Percentiles rank a stretch among this genome's conserved stretches.
phyloP scores from a whole-genome alignment of 2,329 filamentous ascomycete genomes.

The Alternaria conjuncta region DNA sequence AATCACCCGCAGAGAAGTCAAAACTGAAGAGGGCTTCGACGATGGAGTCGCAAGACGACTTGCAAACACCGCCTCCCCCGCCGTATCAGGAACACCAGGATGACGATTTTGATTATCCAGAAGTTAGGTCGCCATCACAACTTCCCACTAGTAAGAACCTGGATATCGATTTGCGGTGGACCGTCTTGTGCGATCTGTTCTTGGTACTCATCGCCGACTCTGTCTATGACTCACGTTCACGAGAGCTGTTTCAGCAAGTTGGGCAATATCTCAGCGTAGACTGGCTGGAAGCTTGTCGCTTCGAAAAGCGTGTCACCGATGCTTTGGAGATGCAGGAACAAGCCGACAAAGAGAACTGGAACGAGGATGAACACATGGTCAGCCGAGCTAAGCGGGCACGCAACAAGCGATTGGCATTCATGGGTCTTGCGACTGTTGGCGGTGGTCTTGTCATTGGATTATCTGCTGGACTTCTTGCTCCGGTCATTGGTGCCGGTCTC shows the following conservation, averaged over 20 bases:
- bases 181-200: constrained; percentile 93
- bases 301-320: constrained; percentile 96
- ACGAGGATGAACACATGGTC: constrained; percentile 94
- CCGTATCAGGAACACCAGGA: constrained; percentile 67
- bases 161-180: constrained; percentile 97
- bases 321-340: constrained; percentile 97
- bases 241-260: constrained; percentile 82
- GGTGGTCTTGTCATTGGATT: constrained; percentile 94
- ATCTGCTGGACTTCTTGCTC: constrained; percentile 88
- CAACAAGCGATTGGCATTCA: constrained; percentile 86
- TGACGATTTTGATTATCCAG: constrained; percentile 76
- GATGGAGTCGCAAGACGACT: constrained; percentile 37
- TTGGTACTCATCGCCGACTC: constrained; percentile 96
- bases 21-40: constrained; percentile 42
- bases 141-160: constrained; percentile 82
- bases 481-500: constrained; percentile 90
- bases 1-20: constrained; percentile 24
- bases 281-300: constrained; percentile 93
- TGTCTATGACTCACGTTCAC: constrained; percentile 86
- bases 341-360: constrained; percentile 95
- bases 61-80: constrained; percentile 59
- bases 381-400: constrained; percentile 78
- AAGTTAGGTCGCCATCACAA: constrained; percentile 82
- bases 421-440: constrained; percentile 95
- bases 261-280: constrained; percentile 79